These are phyloP conservation scores for Calonectria leucothoes DNA, from an alignment of 2,329 filamentous ascomycete species.

Conservation along the genomic window DNA sequence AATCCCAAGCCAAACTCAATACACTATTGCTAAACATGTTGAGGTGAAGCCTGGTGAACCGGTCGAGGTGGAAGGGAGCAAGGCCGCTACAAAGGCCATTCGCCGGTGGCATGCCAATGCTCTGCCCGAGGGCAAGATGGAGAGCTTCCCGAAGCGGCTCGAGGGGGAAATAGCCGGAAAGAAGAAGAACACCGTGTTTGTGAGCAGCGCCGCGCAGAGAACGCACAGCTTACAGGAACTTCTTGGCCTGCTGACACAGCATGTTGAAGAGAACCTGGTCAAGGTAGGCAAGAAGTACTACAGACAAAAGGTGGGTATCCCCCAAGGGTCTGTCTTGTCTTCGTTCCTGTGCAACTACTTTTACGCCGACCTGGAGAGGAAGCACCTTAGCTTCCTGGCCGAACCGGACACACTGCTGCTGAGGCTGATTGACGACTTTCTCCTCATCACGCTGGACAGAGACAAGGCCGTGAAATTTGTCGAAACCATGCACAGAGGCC, in stretches of 20 bases:
- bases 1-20: slow-evolving; percentile 68
- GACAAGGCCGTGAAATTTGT: slow-evolving; percentile 79
- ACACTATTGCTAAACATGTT: slow-evolving; percentile 79
- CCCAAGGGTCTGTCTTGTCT: slow-evolving; percentile 91
- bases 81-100: slow-evolving; percentile 49
- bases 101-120: slow-evolving; percentile 67
- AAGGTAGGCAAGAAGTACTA: slow-evolving; percentile 91
- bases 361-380: slow-evolving; percentile 86
- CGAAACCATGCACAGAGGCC: slow-evolving; percentile 80
- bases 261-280: slow-evolving; percentile 87
- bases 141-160: slow-evolving; percentile 59
- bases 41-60: slow-evolving; percentile 70
- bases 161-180: slow-evolving; percentile 51
- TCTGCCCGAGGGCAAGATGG: slow-evolving; percentile 52
- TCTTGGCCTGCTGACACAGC: slow-evolving; percentile 77
- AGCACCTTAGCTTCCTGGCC: slow-evolving; percentile 75
- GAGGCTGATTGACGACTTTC: slow-evolving; percentile 91
- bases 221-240: slow-evolving; percentile 69
- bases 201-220: slow-evolving; percentile 74
- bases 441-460: slow-evolving; percentile 82
- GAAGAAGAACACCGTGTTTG: slow-evolving; percentile 79
- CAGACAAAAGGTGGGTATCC: slow-evolving; percentile 88
- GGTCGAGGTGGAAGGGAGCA: slow-evolving; percentile 31
- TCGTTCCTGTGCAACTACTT: slow-evolving; percentile 94
- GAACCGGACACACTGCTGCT: slow-evolving; percentile 73